Base-by-base conservation (phyloP, 352 stramenopile genomes). In the Pythium oligandrum region DNA sequence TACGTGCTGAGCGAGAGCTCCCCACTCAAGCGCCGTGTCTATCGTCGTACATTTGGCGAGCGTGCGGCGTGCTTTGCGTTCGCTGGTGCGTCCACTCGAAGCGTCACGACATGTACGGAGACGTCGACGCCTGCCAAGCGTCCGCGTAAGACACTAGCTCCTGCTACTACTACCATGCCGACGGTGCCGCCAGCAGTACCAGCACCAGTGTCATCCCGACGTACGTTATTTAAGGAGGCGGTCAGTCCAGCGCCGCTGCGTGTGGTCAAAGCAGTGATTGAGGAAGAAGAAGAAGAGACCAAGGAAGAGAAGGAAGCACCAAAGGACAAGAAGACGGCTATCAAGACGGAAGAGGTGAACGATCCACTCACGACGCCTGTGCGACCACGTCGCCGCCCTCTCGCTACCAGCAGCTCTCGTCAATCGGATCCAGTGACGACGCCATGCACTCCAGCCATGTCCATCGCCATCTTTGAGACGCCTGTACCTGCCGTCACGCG, bases 21-120 rank as follows among this genome's bases (percentile, higher is more conserved):
- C 0, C 73, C 66, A 6, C 64, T 71, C 38, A 78, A 82, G 40
- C 75, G 71, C 5, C 71, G 65, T 26, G 72, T 73, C 3, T 50
- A 88, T 48, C 69, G 60, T 8, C 78, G 81, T 6, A 88, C 74
- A 37, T 88, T 90, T 39, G 78, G 78, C 12, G 73, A 83, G 34
- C 75, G 66, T 10, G 53, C 70, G 4, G 63, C 72, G 38, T 57
- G 62, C 38, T 93, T 93, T 51, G 63, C 59, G 8, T 86, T 89
- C 39, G 59, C 51, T 46, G 31, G 30, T 46, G 3, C 40, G 36
- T 4, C 48, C 55, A 33, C 31, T 51, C 10, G 38, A n/a, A 3
- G 39, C 51, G 49, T 48, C 17, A 6, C 26, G 49, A 53, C 36
- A 57, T 31, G 17, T 36, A 63, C 10, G 55, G 57, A 42, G 34